Percentiles rank a stretch among this genome's conserved stretches.
Conservation (phyloP, 345 rosid species). For the Acer yangbiense region DNA sequence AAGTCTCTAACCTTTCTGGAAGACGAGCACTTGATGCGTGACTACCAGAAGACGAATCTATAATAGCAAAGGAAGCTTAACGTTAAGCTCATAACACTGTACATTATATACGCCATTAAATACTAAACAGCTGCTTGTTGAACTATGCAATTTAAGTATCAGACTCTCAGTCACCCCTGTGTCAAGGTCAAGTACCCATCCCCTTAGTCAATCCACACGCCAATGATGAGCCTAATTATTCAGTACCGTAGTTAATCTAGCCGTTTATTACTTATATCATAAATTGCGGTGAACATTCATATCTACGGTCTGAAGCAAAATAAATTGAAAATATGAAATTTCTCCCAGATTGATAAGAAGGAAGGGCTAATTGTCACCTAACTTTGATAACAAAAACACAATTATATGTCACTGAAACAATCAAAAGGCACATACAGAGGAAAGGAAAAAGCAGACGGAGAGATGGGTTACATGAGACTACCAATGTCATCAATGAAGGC, state of each 20-base stretch:
- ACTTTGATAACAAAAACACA: not conserved
- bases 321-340: not conserved
- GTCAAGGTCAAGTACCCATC: conserved; percentile 1
- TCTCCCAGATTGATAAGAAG: conserved; percentile 3
- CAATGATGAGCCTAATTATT: not conserved
- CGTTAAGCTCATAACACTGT: not conserved
- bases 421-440: conserved; percentile 16
- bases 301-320: conserved; percentile 6
- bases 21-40: conserved; percentile 79
- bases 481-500: conserved; percentile 91
- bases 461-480: conserved; percentile 24
- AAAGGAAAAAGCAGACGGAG: conserved; percentile 1
- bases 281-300: not conserved
- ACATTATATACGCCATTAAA: not conserved
- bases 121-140: not conserved
- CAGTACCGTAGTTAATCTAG: not conserved
- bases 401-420: conserved; percentile 10
- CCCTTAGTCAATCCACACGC: not conserved
- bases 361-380: not conserved
- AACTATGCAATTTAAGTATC: not conserved
- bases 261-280: not conserved
- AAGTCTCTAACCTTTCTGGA: conserved; percentile 78
- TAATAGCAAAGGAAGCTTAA: conserved; percentile 12
- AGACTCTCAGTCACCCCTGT: not conserved
- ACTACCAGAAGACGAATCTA: conserved; percentile 74